Evolutionary conservation across 1,139 yeast species (phyloP).

Genomic region (Lodderomyces parapsilosis): DNA sequence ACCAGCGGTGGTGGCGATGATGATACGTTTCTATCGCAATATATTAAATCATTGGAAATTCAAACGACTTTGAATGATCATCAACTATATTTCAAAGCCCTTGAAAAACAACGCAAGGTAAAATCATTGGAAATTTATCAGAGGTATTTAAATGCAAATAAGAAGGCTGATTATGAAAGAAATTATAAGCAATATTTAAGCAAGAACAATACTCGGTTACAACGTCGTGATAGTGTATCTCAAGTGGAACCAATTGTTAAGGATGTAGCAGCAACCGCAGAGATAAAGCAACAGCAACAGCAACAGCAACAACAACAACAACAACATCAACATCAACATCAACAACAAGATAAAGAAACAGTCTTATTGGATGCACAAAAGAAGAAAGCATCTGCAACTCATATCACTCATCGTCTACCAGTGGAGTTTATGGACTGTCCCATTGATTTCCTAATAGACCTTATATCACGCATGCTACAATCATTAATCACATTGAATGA

Average conservation of each 20-base stretch:
- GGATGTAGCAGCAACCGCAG: neutral
- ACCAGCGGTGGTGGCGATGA: too few relatives aligned
- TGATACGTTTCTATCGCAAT: conserved; percentile 25
- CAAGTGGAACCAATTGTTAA: conserved; percentile 2
- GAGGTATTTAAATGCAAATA: conserved; percentile 19
- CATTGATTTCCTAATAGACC: conserved; percentile 62
- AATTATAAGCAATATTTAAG: conserved; percentile 2
- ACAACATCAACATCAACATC: too few relatives aligned
- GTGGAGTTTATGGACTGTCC: conserved; percentile 64
- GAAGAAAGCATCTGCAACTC: neutral
- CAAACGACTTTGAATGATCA: conserved; percentile 20
- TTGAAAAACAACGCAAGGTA: conserved; percentile 23
- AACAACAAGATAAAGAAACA: neutral
- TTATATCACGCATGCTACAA: conserved; percentile 78
- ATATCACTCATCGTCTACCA: conserved; percentile 40
- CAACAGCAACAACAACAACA: neutral
- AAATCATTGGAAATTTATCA: conserved; percentile 28
- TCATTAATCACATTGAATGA: conserved; percentile 73
- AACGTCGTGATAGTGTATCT: conserved; percentile 3
- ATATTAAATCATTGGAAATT: conserved; percentile 23
- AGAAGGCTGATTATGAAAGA: conserved; percentile 6
- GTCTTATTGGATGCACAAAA: neutral
- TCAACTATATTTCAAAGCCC: conserved; percentile 24
- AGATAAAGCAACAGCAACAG: too few relatives aligned
- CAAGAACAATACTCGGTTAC: conserved; percentile 3